Conservation (phyloP, 352 stramenopile genomes). For the Globisporangium irregulare region DNA sequence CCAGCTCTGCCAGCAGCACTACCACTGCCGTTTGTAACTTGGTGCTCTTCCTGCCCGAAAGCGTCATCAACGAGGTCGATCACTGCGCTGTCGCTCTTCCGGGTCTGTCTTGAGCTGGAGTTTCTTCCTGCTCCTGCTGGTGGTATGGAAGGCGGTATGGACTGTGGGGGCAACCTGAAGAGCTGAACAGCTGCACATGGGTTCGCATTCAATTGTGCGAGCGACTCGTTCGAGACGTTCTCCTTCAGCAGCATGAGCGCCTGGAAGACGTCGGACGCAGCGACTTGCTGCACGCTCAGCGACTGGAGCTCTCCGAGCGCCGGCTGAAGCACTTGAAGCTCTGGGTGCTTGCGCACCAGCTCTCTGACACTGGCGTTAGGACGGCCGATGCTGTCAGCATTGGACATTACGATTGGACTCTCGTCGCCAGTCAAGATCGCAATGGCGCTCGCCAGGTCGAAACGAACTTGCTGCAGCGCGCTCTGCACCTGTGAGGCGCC, state of each 20-base stretch:
- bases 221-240: conserved; percentile 26
- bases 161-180: conserved; percentile 18
- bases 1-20: conserved; percentile 1
- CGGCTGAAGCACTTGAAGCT: conserved; percentile 17
- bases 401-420: conserved; percentile 12
- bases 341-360: conserved; percentile 15
- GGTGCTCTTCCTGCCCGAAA: background rate
- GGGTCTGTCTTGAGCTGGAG: background rate
- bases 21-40: background rate
- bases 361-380: background rate
- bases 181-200: conserved; percentile 34
- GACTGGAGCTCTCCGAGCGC: conserved; percentile 29
- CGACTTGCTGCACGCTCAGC: conserved; percentile 9
- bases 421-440: conserved; percentile 40
- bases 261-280: conserved; percentile 35
- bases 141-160: background rate
- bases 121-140: background rate
- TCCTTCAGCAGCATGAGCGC: conserved; percentile 54
- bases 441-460: conserved; percentile 38
- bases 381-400: background rate
- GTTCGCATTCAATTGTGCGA: conserved; percentile 50
- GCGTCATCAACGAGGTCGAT: conserved; percentile 19
- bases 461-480: conserved; percentile 26
- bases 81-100: conserved; percentile 1
- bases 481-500: conserved; percentile 20